A percentile compares a stretch with the other conserved stretches of the same genome.
phyloP scores from a whole-genome alignment of 176 grass and related monocot species.

The Ampelocalamus luodianensis region DNA sequence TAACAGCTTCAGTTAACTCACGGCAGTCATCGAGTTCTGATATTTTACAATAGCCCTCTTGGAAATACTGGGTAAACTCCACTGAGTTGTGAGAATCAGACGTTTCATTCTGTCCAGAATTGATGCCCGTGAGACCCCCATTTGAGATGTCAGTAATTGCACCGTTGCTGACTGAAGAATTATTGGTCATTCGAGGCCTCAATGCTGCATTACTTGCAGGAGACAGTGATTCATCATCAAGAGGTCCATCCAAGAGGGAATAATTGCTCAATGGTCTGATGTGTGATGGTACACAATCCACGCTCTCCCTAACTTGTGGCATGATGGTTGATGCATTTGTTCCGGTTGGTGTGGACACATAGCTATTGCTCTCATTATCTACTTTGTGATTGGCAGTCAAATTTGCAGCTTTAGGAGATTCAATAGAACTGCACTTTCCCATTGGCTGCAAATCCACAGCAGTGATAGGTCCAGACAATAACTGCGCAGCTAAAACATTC shows the following conservation, averaged over 20 bases:
- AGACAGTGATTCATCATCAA: slow-evolving; percentile 42
- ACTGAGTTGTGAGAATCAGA: slow-evolving; percentile 71
- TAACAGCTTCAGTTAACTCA: slow-evolving; percentile 99
- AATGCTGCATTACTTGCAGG: slow-evolving; percentile 43
- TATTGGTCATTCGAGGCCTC: slow-evolving; percentile 43
- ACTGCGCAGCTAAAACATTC: slow-evolving; percentile 49
- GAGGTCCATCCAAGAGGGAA: slow-evolving; percentile 65
- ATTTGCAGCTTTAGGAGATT: slow-evolving; percentile 49
- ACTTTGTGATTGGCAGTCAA: slow-evolving; percentile 36
- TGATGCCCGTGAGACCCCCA: slow-evolving; percentile 41
- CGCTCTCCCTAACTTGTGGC: slow-evolving; percentile 1
- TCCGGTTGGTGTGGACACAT: slow-evolving; percentile 29
- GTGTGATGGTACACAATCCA: slow-evolving; percentile 25
- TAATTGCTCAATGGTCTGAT: slow-evolving; percentile 41
- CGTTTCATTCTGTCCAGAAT: slow-evolving; percentile 57
- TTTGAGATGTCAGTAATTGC: slow-evolving; percentile 46
- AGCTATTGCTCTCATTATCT: slow-evolving; percentile 38
- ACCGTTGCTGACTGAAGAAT: slow-evolving; percentile 47
- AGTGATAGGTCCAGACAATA: slow-evolving; percentile 39
- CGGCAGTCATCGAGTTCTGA: slow-evolving; percentile 98
- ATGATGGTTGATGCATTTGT: slow-evolving; percentile 40
- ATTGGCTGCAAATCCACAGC: slow-evolving; percentile 44
- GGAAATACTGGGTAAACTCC: slow-evolving; percentile 96
- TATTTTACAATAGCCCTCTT: slow-evolving; percentile 99
- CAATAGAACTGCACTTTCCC: slow-evolving; percentile 38